A percentile compares a stretch with the other conserved stretches of the same genome.
phyloP scores from a whole-genome alignment of 345 rosid genomes.

The Barbarea vulgaris region DNA sequence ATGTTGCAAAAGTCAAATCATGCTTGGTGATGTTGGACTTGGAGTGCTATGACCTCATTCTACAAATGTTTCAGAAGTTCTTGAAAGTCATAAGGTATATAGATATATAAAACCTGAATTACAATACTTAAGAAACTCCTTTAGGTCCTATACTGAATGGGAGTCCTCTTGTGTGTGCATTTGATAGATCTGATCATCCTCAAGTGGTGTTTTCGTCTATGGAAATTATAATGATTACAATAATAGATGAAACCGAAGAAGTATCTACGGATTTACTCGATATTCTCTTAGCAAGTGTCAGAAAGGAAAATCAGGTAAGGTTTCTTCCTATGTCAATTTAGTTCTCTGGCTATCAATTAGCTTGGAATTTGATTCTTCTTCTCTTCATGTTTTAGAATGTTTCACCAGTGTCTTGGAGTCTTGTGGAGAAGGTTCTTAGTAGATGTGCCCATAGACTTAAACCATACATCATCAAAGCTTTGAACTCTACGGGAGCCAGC shows the following conservation, averaged over 20 bases:
- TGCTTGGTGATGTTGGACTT: slow-evolving; percentile 83
- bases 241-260: slow-evolving; percentile 68
- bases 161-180: slow-evolving; percentile 28
- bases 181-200: slow-evolving; percentile 61
- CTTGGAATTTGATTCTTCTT: slow-evolving; percentile 18
- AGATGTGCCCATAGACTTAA: slow-evolving; percentile 66
- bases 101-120: slow-evolving; percentile 5
- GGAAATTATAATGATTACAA: slow-evolving; percentile 73
- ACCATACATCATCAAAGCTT: slow-evolving; percentile 60
- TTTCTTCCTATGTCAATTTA: slow-evolving; percentile 15
- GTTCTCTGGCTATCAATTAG: background rate
- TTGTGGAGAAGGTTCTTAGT: slow-evolving; percentile 55
- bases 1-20: slow-evolving; percentile 62
- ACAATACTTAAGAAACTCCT: background rate
- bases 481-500: slow-evolving; percentile 47
- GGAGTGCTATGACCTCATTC: slow-evolving; percentile 57
- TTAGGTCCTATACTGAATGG: slow-evolving; percentile 33
- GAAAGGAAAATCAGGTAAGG: slow-evolving; percentile 65
- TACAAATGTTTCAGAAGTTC: slow-evolving; percentile 63
- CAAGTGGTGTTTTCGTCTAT: slow-evolving; percentile 53
- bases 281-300: slow-evolving; percentile 61
- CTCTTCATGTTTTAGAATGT: slow-evolving; percentile 44
- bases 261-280: slow-evolving; percentile 56
- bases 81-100: slow-evolving; percentile 58
- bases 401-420: slow-evolving; percentile 52